phyloP scores from a whole-genome alignment of 352 stramenopile species.

The Globisporangium rhizosaccharum region DNA sequence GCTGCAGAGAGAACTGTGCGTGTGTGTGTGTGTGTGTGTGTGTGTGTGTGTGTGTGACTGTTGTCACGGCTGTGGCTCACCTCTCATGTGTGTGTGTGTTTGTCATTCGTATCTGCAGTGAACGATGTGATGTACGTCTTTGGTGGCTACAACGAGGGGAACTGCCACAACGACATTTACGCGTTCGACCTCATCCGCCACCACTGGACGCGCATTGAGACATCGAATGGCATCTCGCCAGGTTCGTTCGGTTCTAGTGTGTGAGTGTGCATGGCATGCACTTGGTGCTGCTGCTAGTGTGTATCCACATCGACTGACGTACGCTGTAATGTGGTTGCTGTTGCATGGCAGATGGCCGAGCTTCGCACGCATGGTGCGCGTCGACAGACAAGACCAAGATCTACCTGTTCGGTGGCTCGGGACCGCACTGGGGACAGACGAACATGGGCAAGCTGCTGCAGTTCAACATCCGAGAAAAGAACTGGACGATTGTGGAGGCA shows the following conservation, averaged over 20 bases:
- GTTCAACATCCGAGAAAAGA: conserved; percentile 72
- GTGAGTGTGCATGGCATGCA: not conserved
- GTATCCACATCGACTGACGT: not conserved
- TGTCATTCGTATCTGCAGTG: conserved; percentile 25
- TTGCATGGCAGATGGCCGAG: conserved; percentile 40
- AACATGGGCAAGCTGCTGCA: conserved; percentile 86
- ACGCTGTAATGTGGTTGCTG: not conserved
- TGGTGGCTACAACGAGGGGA: conserved; percentile 81
- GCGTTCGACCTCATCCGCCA: conserved; percentile 76
- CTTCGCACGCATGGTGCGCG: conserved; percentile 69
- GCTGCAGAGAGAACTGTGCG: not conserved
- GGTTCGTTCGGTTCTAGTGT: conserved; percentile 22
- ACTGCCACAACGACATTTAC: conserved; percentile 84
- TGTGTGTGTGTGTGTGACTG: not conserved
- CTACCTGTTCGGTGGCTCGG: conserved; percentile 74
- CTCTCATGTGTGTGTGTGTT: not conserved
- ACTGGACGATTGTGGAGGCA: conserved; percentile 74
- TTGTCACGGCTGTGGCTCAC: no score
- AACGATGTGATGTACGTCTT: conserved; percentile 80
- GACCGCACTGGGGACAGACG: conserved; percentile 77
- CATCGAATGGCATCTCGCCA: conserved; percentile 61
- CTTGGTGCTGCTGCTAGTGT: not conserved
- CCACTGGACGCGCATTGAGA: conserved; percentile 75
- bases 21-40: no score
- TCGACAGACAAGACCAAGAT: conserved; percentile 73